phyloP scores from a whole-genome alignment of 1,139 yeast genomes.

The Pichia sp. region DNA sequence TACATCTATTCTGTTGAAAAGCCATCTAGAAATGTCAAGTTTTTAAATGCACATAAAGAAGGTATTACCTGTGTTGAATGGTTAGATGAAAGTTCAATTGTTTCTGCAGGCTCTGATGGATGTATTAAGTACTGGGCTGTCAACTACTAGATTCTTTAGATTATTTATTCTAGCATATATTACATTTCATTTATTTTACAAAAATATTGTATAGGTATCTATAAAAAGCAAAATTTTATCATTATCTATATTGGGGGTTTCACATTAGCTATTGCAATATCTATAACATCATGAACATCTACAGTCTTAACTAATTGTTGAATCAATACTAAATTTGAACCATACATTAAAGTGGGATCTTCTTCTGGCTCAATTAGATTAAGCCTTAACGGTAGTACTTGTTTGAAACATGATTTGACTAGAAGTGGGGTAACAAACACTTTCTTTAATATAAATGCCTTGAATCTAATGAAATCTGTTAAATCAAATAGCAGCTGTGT shows the following conservation, averaged over 20 bases:
- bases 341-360: conserved; percentile 47
- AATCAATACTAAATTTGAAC: conserved; percentile 41
- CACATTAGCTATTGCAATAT: conserved; percentile 41
- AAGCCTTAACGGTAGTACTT: conserved; percentile 41
- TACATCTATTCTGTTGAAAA: conserved; percentile 70
- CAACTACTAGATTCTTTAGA: conserved; percentile 8
- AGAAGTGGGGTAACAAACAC: conserved; percentile 44
- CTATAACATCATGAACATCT: conserved; percentile 41
- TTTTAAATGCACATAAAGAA: conserved; percentile 77
- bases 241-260: conserved; percentile 37
- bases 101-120: conserved; percentile 78
- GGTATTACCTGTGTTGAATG: conserved; percentile 77
- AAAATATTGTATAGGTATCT: background rate
- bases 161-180: background rate
- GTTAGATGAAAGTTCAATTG: conserved; percentile 42
- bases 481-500: conserved; percentile 40
- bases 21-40: conserved; percentile 72
- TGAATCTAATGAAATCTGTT: conserved; percentile 33
- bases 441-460: conserved; percentile 37
- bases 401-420: conserved; percentile 42
- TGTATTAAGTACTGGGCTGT: conserved; percentile 70
- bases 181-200: background rate
- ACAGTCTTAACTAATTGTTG: conserved; percentile 37
- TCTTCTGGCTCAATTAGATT: conserved; percentile 33
- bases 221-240: background rate